phyloP scores from a whole-genome alignment of 768 basidiomycete species.

The Amanita brunnescens region DNA sequence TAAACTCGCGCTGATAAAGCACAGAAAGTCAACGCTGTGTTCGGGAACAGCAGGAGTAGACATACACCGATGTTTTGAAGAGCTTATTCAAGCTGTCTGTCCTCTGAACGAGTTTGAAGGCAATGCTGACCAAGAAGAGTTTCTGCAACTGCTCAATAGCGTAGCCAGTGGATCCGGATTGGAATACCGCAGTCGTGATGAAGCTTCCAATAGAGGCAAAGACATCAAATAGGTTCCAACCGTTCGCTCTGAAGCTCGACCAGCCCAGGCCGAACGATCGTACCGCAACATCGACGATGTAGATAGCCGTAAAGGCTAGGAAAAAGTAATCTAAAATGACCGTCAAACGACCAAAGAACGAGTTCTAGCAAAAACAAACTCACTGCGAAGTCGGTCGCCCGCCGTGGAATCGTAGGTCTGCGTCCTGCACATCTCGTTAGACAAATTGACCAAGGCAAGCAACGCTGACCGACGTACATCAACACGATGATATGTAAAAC shows the following conservation, averaged over 20 bases:
- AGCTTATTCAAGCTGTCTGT: conserved; percentile 85
- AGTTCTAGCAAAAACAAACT: conserved; percentile 18
- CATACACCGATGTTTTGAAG: conserved; percentile 93
- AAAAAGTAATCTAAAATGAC: conserved; percentile 61
- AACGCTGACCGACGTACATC: conserved; percentile 45
- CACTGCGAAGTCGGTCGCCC: conserved; percentile 54
- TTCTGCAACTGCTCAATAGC: conserved; percentile 66
- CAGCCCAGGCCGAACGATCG: conserved; percentile 82
- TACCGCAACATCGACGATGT: conserved; percentile 66
- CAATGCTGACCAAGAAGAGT: conserved; percentile 86
- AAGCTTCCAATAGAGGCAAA: conserved; percentile 75
- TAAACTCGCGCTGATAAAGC: conserved; percentile 60
- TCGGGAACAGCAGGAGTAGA: conserved; percentile 19
- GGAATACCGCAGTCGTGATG: conserved; percentile 70
- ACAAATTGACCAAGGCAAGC: not conserved
- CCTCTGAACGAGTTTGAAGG: conserved; percentile 89
- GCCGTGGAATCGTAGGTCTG: conserved; percentile 58
- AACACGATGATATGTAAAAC: conserved; percentile 73
- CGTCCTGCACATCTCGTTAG: conserved; percentile 43
- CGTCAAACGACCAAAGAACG: conserved; percentile 47
- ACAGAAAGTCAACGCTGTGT: conserved; percentile 6
- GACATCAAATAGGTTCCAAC: conserved; percentile 92
- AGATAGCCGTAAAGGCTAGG: conserved; percentile 61
- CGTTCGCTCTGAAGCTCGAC: conserved; percentile 76
- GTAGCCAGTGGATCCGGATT: conserved; percentile 42